A percentile compares a stretch with the other conserved stretches of the same genome.
Conservation (phyloP, 768 basidiomycete species). For the Leccinum variicolor region DNA sequence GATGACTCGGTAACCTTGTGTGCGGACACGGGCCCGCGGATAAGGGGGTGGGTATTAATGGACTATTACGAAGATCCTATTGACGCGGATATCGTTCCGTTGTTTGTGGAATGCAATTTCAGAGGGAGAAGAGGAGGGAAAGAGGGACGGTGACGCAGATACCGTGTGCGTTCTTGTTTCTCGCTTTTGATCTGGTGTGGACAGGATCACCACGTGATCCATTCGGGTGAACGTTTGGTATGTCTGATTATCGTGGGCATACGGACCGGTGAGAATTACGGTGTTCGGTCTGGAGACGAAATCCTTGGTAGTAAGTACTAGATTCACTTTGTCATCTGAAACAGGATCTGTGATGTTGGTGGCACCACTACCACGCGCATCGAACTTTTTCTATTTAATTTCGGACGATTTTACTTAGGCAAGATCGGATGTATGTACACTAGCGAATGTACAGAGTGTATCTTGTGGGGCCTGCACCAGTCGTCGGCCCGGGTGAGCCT, state of each 20-base stretch:
- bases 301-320: neutral
- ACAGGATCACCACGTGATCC: neutral
- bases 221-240: neutral
- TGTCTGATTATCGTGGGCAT: neutral
- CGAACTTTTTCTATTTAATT: neutral
- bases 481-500: neutral
- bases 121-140: slow-evolving; percentile 43
- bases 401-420: neutral
- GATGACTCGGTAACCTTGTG: neutral
- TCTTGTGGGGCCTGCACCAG: neutral
- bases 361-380: neutral
- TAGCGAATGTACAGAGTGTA: neutral
- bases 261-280: neutral
- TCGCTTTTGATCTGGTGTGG: neutral
- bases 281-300: neutral
- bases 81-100: slow-evolving; percentile 50
- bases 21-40: slow-evolving; percentile 31
- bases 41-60: slow-evolving; percentile 75
- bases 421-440: neutral
- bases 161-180: neutral
- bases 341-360: neutral
- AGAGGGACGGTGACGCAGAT: slow-evolving; percentile 36
- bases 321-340: neutral
- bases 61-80: slow-evolving; percentile 67
- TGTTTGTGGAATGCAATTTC: slow-evolving; percentile 80